Evolutionary conservation across 495 filamentous ascomycete species (phyloP).

Genomic region (Clavariopsis aquatica): DNA sequence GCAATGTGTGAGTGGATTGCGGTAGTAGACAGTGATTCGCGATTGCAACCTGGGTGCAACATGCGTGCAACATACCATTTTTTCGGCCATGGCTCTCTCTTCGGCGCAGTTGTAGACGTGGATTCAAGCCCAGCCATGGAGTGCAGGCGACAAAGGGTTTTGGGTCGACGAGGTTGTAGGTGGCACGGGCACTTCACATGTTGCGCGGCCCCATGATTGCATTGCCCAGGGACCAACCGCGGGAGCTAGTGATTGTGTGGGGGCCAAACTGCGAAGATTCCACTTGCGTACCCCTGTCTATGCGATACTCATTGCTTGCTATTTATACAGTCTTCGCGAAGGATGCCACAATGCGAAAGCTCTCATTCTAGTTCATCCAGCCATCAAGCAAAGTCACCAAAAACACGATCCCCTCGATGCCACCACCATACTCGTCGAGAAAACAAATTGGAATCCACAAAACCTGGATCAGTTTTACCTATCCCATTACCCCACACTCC

Average conservation of each 20-base stretch:
- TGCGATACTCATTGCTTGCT: background rate
- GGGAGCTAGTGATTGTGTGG: slow-evolving; percentile 1
- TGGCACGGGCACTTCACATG: background rate
- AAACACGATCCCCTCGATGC: no score
- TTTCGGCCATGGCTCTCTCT: slow-evolving; percentile 8
- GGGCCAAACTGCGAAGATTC: slow-evolving; percentile 12
- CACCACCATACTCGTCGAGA: background rate
- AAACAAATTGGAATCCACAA: background rate
- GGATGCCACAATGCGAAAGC: background rate
- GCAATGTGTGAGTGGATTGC: background rate
- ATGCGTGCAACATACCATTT: slow-evolving; percentile 13
- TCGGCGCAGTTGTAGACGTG: background rate
- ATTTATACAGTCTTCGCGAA: background rate
- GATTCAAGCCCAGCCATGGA: slow-evolving; percentile 1
- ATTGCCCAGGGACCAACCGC: background rate
- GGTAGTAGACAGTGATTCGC: background rate
- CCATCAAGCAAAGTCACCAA: background rate
- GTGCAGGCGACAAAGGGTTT: background rate
- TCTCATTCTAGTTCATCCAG: no score
- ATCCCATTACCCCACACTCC: background rate
- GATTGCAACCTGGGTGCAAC: background rate
- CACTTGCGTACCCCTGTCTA: background rate
- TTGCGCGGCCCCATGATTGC: background rate
- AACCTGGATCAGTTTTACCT: no score
- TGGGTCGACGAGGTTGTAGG: background rate